Percentiles rank a stretch among this genome's conserved stretches.
Evolutionary conservation across 345 rosid genomes (phyloP).

Genomic region (Hibiscus syriacus): DNA sequence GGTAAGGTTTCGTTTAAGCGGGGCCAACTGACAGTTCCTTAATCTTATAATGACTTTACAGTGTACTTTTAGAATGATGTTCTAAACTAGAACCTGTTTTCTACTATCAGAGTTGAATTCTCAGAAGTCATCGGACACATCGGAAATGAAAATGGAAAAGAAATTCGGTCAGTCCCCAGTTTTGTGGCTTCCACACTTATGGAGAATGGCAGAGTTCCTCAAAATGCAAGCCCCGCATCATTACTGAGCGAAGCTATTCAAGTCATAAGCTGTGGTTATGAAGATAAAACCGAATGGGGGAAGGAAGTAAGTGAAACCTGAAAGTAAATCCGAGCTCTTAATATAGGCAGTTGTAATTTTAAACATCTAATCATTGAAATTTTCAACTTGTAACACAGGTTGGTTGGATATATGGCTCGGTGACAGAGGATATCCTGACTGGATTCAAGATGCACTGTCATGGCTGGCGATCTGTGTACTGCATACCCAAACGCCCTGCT

Average conservation of each 20-base stretch:
- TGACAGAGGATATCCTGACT: slow-evolving; percentile 86
- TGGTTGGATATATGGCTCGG: slow-evolving; percentile 97
- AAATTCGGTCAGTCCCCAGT: slow-evolving; percentile 93
- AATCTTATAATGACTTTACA: neutral
- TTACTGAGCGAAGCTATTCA: slow-evolving; percentile 87
- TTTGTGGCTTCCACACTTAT: slow-evolving; percentile 58
- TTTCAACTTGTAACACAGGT: slow-evolving; percentile 39
- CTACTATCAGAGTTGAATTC: slow-evolving; percentile 32
- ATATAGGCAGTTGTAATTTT: neutral
- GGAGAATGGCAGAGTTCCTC: slow-evolving; percentile 77
- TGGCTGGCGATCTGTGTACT: slow-evolving; percentile 94
- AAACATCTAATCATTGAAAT: neutral
- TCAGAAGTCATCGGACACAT: slow-evolving; percentile 33
- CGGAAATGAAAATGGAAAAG: slow-evolving; percentile 72
- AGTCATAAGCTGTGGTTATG: slow-evolving; percentile 95
- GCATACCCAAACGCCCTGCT: slow-evolving; percentile 81
- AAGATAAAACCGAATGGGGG: slow-evolving; percentile 99
- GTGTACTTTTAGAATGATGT: neutral
- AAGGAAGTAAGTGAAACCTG: slow-evolving; percentile 58
- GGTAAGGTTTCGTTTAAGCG: slow-evolving; percentile 28
- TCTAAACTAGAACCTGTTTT: neutral
- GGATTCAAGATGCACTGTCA: slow-evolving; percentile 99
- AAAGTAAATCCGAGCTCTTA: neutral
- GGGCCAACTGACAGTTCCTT: neutral
- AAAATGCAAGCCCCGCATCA: slow-evolving; percentile 58